Percentiles rank a stretch among this genome's conserved stretches.
These are phyloP conservation scores for Syzygium aromaticum DNA, from an alignment of 345 rosid genomes.

Conservation along the genomic window DNA sequence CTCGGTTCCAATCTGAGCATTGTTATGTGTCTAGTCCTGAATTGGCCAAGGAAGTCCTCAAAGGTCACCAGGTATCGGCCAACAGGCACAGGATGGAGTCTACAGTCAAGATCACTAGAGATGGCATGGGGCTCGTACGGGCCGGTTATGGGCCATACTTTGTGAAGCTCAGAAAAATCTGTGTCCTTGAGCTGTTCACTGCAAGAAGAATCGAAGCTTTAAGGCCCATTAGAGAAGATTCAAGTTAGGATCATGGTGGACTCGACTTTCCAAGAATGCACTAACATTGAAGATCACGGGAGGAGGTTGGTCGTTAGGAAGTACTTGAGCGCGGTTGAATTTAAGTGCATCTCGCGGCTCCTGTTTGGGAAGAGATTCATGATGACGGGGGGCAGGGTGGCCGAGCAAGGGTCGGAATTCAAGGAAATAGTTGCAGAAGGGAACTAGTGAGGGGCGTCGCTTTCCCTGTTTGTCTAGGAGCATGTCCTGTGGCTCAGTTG, in stretches of 20 bases:
- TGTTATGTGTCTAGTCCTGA: constrained; percentile 52
- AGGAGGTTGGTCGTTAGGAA: too few species aligned
- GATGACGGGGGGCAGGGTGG: too few species aligned
- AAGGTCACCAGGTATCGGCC: constrained; percentile 65
- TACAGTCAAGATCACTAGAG: constrained; percentile 61
- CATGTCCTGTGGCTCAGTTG: too few species aligned
- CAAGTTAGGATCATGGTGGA: constrained; percentile 78
- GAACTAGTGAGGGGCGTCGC: too few species aligned
- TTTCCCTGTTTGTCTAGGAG: too few species aligned
- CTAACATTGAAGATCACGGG: constrained; percentile 35
- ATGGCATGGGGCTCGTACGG: constrained; percentile 84
- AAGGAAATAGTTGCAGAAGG: too few species aligned
- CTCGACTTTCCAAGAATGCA: constrained; percentile 53
- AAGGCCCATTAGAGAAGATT: constrained; percentile 87
- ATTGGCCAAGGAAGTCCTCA: constrained; percentile 66
- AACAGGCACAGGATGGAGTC: constrained; percentile 67
- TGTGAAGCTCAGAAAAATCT: constrained; percentile 77
- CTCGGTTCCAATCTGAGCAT: constrained; percentile 68
- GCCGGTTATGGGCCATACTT: constrained; percentile 90
- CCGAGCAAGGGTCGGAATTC: too few species aligned
- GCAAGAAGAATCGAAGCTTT: constrained; percentile 65
- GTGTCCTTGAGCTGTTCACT: constrained; percentile 77
- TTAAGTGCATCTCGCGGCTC: too few species aligned
- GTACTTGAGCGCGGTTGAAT: too few species aligned
- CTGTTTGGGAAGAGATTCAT: too few species aligned